These are phyloP conservation scores for Aspergillus affinis DNA, from an alignment of 495 filamentous ascomycete genomes.

Conservation along the genomic window DNA sequence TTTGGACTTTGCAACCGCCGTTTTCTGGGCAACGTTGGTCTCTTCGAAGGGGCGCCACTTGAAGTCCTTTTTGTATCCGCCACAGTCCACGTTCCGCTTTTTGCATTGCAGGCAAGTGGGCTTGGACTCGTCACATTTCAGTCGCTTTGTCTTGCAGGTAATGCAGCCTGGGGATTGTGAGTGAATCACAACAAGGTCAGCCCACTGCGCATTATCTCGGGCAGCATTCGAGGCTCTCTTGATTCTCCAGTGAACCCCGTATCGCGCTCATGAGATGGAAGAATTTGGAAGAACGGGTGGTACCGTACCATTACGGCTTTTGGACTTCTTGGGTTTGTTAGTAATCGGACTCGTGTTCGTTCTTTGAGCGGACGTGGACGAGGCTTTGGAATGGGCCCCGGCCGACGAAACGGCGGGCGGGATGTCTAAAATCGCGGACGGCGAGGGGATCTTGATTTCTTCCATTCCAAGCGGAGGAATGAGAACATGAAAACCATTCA, in stretches of 20 bases:
- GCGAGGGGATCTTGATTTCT: slow-evolving; percentile 63
- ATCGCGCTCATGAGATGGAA: slow-evolving; percentile 1
- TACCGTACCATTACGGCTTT: slow-evolving; percentile 77
- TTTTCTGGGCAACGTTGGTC: slow-evolving; percentile 54
- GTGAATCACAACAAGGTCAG: slow-evolving; percentile 33
- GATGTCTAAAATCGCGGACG: slow-evolving; percentile 57
- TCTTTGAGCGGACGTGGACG: slow-evolving; percentile 30
- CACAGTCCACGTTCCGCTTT: slow-evolving; percentile 67
- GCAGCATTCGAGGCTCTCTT: slow-evolving; percentile 3
- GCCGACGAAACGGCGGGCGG: slow-evolving; percentile 31
- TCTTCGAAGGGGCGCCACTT: slow-evolving; percentile 84
- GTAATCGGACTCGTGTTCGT: slow-evolving; percentile 23
- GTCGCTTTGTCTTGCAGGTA: slow-evolving; percentile 77
- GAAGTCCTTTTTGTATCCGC: slow-evolving; percentile 81
- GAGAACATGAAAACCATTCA: slow-evolving; percentile 10
- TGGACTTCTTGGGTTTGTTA: slow-evolving; percentile 73
- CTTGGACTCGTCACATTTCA: slow-evolving; percentile 82
- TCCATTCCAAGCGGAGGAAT: slow-evolving; percentile 46
- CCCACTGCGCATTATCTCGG: slow-evolving; percentile 24
- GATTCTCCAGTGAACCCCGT: background rate
- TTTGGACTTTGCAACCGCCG: slow-evolving; percentile 40
- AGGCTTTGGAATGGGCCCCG: slow-evolving; percentile 31
- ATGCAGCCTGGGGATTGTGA: slow-evolving; percentile 59
- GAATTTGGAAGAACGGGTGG: slow-evolving; percentile 15
- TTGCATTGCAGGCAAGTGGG: slow-evolving; percentile 73